Conservation (phyloP, 371 early-diverging fungal genomes). For the Syncephalastrum racemosum region DNA sequence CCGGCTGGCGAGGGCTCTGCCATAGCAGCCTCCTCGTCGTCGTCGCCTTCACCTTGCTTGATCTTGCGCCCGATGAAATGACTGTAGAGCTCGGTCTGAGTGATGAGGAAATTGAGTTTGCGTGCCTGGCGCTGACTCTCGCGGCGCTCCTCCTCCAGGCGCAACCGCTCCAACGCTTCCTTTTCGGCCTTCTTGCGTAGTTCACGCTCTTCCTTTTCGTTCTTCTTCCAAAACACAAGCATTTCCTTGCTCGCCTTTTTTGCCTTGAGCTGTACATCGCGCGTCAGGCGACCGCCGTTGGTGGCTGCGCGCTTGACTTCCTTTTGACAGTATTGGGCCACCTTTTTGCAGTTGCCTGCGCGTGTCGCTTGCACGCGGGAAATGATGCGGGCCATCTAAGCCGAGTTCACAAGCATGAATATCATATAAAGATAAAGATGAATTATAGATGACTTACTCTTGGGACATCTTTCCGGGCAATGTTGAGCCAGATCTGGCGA, state of each 20-base stretch:
- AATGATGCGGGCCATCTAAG: conserved; percentile 56
- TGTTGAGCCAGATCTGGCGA: conserved; percentile 40
- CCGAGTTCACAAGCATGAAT: too few species aligned
- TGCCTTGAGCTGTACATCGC: conserved; percentile 46
- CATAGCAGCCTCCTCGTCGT: conserved; percentile 52
- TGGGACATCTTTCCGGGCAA: conserved; percentile 51
- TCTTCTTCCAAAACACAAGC: conserved; percentile 86
- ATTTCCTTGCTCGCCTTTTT: conserved; percentile 57
- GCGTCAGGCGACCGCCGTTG: conserved; percentile 43
- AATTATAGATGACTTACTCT: too few species aligned
- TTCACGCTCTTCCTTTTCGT: conserved; percentile 92
- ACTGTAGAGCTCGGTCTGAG: conserved; percentile 96
- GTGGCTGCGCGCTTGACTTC: conserved; percentile 53
- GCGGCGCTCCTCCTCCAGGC: conserved; percentile 87
- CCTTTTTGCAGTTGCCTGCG: conserved; percentile 59
- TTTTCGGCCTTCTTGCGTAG: conserved; percentile 87
- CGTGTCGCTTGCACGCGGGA: conserved; percentile 53
- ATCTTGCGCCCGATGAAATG: conserved; percentile 93
- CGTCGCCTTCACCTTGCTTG: conserved; percentile 37
- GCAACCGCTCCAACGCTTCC: conserved; percentile 80
- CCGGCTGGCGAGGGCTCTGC: conserved; percentile 12
- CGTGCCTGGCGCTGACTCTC: conserved; percentile 90
- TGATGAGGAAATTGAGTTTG: conserved; percentile 96
- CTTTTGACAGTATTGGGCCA: conserved; percentile 59
- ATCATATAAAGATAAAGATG: too few species aligned